Percentiles rank a stretch among this genome's conserved stretches.
These are phyloP conservation scores for Nitzschia inconspicua DNA, from an alignment of 108 stramenopile genomes.

Conservation along the genomic window DNA sequence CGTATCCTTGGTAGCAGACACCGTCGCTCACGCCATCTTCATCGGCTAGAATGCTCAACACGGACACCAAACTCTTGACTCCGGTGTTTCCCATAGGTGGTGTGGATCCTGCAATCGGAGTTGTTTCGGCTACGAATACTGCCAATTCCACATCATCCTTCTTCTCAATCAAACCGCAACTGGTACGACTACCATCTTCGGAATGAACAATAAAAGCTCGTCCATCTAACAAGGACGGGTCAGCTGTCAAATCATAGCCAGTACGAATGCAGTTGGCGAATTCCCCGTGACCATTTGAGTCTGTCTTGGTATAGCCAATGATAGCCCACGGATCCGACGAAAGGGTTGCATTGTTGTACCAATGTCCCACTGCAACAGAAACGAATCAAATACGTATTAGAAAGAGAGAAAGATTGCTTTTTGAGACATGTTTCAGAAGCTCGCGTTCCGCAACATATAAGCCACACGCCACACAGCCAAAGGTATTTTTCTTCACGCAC, in stretches of 20 bases:
- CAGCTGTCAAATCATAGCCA: neutral
- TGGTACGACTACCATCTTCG: constrained; percentile 25
- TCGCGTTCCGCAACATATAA: too few relatives aligned
- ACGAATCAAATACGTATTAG: too few relatives aligned
- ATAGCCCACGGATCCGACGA: constrained; percentile 17
- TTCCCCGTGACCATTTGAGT: constrained; percentile 3
- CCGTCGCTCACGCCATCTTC: neutral
- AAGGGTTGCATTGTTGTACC: constrained; percentile 5
- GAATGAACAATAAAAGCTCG: constrained; percentile 31
- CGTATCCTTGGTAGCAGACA: constrained; percentile 15
- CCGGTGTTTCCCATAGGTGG: too few relatives aligned
- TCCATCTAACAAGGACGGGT: neutral
- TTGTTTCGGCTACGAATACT: neutral
- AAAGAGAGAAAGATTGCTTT: too few relatives aligned
- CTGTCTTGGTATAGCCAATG: constrained; percentile 13
- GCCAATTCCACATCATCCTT: too few relatives aligned
- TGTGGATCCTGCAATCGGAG: neutral
- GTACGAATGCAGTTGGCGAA: constrained; percentile 11
- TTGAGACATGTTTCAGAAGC: too few relatives aligned
- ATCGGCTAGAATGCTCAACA: neutral
- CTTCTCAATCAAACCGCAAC: constrained; percentile 21
- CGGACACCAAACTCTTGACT: neutral
- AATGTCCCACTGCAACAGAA: constrained; percentile 38
- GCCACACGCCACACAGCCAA: too few relatives aligned
- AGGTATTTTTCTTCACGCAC: constrained; percentile 18